phyloP scores from a whole-genome alignment of 2,329 filamentous ascomycete species.

The Aspergillus neoniger region DNA sequence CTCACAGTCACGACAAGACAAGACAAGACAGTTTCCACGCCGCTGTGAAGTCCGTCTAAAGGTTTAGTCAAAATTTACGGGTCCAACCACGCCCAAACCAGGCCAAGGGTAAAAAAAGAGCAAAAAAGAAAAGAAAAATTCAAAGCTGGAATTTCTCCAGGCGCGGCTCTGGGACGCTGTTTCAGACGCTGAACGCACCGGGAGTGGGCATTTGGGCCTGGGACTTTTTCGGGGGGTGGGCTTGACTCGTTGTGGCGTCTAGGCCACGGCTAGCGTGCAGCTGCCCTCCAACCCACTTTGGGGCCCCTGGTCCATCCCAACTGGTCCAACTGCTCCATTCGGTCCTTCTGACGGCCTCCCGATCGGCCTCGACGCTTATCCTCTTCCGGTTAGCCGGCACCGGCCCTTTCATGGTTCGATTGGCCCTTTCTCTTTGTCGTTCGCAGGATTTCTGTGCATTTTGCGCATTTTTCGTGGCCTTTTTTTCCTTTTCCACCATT shows the following conservation, averaged over 20 bases:
- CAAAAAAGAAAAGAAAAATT: too few relatives aligned
- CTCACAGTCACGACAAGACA: background rate
- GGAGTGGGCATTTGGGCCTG: constrained; percentile 13
- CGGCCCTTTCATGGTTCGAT: constrained; percentile 4
- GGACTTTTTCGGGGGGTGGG: constrained; percentile 14
- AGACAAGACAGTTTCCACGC: background rate
- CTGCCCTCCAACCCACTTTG: constrained; percentile 16
- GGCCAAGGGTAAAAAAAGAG: background rate
- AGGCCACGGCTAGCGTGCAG: constrained; percentile 26
- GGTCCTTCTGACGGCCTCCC: constrained; percentile 15
- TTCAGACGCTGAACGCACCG: constrained; percentile 12
- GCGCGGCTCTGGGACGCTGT: constrained; percentile 22
- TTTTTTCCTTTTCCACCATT: too few relatives aligned
- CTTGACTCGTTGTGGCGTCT: constrained; percentile 29
- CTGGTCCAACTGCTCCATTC: background rate
- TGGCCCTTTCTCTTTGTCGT: background rate
- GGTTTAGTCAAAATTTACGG: background rate
- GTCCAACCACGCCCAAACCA: constrained; percentile 6
- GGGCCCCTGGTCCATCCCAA: constrained; percentile 15
- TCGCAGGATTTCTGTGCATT: background rate
- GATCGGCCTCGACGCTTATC: constrained; percentile 23
- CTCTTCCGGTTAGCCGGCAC: constrained; percentile 3
- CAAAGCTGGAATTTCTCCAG: constrained; percentile 20
- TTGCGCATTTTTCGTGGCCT: background rate
- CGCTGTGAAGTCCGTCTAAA: background rate